phyloP scores from a whole-genome alignment of 2,329 filamentous ascomycete species.

The Lithohypha guttulata region DNA sequence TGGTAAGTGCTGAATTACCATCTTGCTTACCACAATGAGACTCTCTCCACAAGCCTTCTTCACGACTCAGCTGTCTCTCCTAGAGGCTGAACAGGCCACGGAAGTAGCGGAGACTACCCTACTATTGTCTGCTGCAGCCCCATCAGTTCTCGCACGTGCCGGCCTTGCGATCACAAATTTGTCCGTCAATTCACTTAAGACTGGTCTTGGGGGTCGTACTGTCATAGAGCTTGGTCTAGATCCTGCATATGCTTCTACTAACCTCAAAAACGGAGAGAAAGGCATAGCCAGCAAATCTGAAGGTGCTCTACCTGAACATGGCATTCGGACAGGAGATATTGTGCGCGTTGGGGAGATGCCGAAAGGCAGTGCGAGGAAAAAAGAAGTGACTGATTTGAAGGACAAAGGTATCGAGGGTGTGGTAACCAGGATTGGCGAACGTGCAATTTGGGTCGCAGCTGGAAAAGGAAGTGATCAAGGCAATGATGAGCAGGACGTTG shows the following conservation, averaged over 20 bases:
- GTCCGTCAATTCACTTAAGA: constrained; percentile 61
- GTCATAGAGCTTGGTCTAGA: constrained; percentile 71
- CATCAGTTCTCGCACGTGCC: constrained; percentile 30
- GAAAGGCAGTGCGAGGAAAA: constrained; percentile 25
- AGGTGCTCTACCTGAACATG: constrained; percentile 33
- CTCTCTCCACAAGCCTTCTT: constrained; percentile 33
- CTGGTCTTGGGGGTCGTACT: constrained; percentile 81
- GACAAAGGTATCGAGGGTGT: constrained; percentile 34
- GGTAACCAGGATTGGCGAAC: constrained; percentile 35
- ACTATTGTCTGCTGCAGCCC: constrained; percentile 24
- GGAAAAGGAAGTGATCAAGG: constrained; percentile 26
- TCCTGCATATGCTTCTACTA: constrained; percentile 47
- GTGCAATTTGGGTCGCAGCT: constrained; percentile 35
- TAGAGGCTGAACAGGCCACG: constrained; percentile 34
- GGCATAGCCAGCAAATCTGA: constrained; percentile 11
- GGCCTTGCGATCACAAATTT: constrained; percentile 34
- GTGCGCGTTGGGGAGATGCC: constrained; percentile 35
- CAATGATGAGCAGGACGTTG: constrained; percentile 31
- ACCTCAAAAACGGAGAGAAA: constrained; percentile 12
- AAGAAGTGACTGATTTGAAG: constrained; percentile 23
- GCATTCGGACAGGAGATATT: constrained; percentile 38
- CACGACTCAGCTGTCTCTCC: constrained; percentile 32
- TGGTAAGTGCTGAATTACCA: no score
- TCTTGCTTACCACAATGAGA: no score
- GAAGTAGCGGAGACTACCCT: constrained; percentile 35